phyloP scores from a whole-genome alignment of 768 basidiomycete species.

The Podaxis rugospora region DNA sequence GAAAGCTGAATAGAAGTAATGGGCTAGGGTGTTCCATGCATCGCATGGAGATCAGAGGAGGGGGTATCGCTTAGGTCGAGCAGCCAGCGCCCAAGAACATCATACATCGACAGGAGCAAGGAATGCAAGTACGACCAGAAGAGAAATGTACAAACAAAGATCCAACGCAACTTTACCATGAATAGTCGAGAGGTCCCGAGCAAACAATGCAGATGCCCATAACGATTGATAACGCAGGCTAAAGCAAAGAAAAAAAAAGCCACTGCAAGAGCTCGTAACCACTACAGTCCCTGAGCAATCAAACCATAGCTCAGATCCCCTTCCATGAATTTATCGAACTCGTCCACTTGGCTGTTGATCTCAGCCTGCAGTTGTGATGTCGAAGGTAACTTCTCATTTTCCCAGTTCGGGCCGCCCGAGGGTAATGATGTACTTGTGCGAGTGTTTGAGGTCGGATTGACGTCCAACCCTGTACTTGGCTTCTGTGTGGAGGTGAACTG shows the following conservation, averaged over 20 bases:
- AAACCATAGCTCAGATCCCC: slow-evolving; percentile 49
- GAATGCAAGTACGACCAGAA: neutral
- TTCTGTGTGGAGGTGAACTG: slow-evolving; percentile 28
- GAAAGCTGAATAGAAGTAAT: no score
- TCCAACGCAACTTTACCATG: neutral
- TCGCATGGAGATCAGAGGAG: neutral
- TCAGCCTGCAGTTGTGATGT: slow-evolving; percentile 37
- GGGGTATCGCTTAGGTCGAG: neutral
- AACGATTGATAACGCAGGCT: neutral
- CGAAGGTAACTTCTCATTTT: slow-evolving; percentile 5
- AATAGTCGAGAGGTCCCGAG: neutral
- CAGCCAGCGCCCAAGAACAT: neutral
- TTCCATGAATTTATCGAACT: slow-evolving; percentile 49
- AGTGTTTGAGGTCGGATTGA: neutral
- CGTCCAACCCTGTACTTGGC: neutral
- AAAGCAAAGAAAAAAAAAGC: neutral
- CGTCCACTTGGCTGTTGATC: slow-evolving; percentile 45
- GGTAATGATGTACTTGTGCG: neutral
- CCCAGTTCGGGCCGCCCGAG: neutral
- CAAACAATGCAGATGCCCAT: neutral
- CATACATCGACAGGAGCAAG: neutral
- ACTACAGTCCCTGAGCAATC: neutral
- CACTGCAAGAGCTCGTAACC: neutral
- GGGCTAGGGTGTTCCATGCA: neutral
- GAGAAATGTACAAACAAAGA: neutral